A percentile compares a stretch with the other conserved stretches of the same genome.
Conservation (phyloP, 108 stramenopile species). For the Poteriospumella lacustris region DNA sequence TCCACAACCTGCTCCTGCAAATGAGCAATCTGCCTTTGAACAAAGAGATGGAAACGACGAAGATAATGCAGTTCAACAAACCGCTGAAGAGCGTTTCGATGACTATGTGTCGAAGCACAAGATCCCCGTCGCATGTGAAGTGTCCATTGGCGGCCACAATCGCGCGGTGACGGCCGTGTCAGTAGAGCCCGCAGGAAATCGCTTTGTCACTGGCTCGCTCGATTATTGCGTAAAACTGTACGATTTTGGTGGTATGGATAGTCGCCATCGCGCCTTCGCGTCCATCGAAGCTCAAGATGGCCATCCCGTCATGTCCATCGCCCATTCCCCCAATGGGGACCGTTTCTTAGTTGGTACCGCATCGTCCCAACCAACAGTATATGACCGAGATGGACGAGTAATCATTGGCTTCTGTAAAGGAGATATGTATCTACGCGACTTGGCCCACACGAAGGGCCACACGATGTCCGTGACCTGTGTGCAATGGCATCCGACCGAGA, state of each 20-base stretch:
- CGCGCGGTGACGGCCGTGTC: constrained; percentile 52
- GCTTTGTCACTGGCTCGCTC: constrained; percentile 69
- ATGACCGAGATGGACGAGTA: constrained; percentile 70
- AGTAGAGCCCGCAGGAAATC: constrained; percentile 72
- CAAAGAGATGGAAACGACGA: not conserved
- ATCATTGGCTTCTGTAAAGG: constrained; percentile 71
- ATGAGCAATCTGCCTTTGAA: not conserved
- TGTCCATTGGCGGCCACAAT: constrained; percentile 39
- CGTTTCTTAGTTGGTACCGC: constrained; percentile 68
- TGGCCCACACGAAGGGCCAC: constrained; percentile 73
- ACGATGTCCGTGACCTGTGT: constrained; percentile 71
- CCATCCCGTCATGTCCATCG: constrained; percentile 45
- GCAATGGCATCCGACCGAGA: constrained; percentile 74
- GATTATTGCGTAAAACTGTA: constrained; percentile 65
- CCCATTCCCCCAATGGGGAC: constrained; percentile 60
- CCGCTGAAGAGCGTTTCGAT: not conserved
- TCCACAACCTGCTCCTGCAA: not conserved
- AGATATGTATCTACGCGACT: constrained; percentile 74
- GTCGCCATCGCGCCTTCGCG: constrained; percentile 42
- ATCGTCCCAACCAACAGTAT: constrained; percentile 68
- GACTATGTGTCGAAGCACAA: not conserved
- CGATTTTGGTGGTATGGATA: constrained; percentile 78
- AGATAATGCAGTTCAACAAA: not conserved
- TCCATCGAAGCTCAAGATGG: constrained; percentile 58
- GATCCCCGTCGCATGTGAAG: not conserved